These are phyloP conservation scores for Cercospora sesami DNA, from an alignment of 2,329 filamentous ascomycete genomes.

Conservation along the genomic window DNA sequence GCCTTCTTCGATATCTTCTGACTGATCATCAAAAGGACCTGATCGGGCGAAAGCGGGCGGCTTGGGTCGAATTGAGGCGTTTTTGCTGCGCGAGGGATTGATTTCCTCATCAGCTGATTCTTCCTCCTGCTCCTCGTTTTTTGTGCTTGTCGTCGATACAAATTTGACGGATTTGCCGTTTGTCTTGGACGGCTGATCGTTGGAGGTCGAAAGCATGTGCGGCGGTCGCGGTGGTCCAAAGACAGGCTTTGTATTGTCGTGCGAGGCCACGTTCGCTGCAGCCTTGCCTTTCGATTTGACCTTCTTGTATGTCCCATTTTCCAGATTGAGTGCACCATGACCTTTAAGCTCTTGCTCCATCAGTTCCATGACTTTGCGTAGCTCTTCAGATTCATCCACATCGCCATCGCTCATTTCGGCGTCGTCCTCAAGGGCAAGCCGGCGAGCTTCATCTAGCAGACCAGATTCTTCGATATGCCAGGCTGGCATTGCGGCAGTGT, in stretches of 20 bases:
- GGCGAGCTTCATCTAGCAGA: slow-evolving; percentile 39
- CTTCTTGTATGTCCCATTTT: slow-evolving; percentile 32
- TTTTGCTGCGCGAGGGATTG: slow-evolving; percentile 29
- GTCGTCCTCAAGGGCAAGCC: slow-evolving; percentile 43
- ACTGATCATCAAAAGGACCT: slow-evolving; percentile 1
- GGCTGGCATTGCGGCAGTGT: slow-evolving; percentile 75
- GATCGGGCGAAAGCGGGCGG: slow-evolving; percentile 8
- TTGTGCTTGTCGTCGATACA: slow-evolving; percentile 16
- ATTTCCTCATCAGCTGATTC: slow-evolving; percentile 44
- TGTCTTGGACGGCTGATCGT: neutral
- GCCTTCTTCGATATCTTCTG: slow-evolving; percentile 27
- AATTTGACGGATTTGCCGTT: slow-evolving; percentile 27
- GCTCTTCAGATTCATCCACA: slow-evolving; percentile 57
- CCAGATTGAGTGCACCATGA: slow-evolving; percentile 62
- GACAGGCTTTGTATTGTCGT: slow-evolving; percentile 19
- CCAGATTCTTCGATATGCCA: slow-evolving; percentile 39
- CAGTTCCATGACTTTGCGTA: slow-evolving; percentile 63
- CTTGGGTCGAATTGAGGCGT: neutral
- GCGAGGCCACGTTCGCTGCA: slow-evolving; percentile 14
- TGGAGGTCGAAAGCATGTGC: slow-evolving; percentile 24
- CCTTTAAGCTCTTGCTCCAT: slow-evolving; percentile 73
- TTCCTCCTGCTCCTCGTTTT: slow-evolving; percentile 35
- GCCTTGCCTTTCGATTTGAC: slow-evolving; percentile 35
- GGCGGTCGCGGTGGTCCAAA: slow-evolving; percentile 38
- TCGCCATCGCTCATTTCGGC: slow-evolving; percentile 48